Evolutionary conservation across 306 rosid genomes (phyloP), one percentile per base, ranked within the genome.

Genomic region (Vigna angularis): DNA sequence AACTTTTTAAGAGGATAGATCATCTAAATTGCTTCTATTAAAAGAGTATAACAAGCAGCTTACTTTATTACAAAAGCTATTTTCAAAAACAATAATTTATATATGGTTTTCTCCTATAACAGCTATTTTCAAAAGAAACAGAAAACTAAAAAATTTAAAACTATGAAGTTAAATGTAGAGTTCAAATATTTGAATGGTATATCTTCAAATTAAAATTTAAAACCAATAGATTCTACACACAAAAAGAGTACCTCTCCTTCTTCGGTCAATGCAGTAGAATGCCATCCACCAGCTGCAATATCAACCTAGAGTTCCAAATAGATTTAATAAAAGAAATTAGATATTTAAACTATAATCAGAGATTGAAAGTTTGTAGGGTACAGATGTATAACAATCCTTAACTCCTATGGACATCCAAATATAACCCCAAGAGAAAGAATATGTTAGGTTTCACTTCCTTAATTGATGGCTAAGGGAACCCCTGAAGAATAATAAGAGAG

Each of bases 271-370:
- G 94, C 96, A 72, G 96, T 96, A 80, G 98, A 96, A 84, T 93
- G 99, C 99, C 99, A 96, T 72, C 99, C 99, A 81, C 99, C 99
- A 80, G 99, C 98, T 66, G 99, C 97, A 84, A 96, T 93, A 78
- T 91, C 99, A 80, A 96, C 93, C 99, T 96, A 59, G 24, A 73
- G 48, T 45, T 57, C 73, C 80, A 81, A 61, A 61, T 59, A 74
- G 56, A 42, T 16, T 57, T 9, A 63, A 76, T 13, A 24, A 70
- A 62, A 50, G 40, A 72, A 34, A 74, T 72, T 55, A 79, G 77
- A 49, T 14, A 81, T 53, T 14, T 30, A 44, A 62, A 26, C 9
- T 30, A 62, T 9, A 63, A 32, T 63, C 14, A 63, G 42, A 16
- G 38, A 26, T 11, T 58, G 9, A 52, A 7, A 17, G 58, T 52